These are phyloP conservation scores for Flammula alnicola DNA, from an alignment of 1,284 basidiomycete genomes.

Conservation along the genomic window DNA sequence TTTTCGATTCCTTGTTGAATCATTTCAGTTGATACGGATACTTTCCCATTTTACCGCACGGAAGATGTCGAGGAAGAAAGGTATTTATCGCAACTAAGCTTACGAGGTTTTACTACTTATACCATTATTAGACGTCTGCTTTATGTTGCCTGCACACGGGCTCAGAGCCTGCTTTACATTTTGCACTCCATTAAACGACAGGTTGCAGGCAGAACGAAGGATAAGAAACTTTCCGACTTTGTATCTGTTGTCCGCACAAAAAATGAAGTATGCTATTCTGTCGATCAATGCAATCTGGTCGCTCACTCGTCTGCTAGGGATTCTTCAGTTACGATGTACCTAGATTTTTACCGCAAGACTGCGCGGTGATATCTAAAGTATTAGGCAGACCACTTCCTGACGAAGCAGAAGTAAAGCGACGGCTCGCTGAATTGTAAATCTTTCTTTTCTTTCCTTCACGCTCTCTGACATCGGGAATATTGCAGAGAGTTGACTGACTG, in stretches of 20 bases:
- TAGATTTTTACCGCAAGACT: conserved; percentile 37
- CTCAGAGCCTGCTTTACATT: conserved; percentile 78
- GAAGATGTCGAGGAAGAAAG: conserved; percentile 86
- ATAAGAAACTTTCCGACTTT: conserved; percentile 52
- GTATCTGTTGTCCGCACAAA: conserved; percentile 42
- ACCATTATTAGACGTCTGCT: conserved; percentile 65
- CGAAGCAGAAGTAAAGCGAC: conserved; percentile 44
- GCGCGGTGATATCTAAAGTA: conserved; percentile 42
- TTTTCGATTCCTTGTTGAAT: conserved; percentile 4
- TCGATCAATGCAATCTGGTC: conserved; percentile 7
- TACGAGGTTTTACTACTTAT: neutral
- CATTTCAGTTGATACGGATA: conserved; percentile 70
- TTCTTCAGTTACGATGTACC: conserved; percentile 40
- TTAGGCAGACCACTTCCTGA: conserved; percentile 43
- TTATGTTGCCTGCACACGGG: conserved; percentile 92
- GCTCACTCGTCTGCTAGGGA: conserved; percentile 29
- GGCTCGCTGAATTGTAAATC: conserved; percentile 51
- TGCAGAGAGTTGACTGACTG: conserved; percentile 20
- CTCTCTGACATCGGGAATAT: conserved; percentile 7
- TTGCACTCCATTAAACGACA: conserved; percentile 53
- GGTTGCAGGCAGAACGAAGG: conserved; percentile 52
- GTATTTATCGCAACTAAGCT: conserved; percentile 37
- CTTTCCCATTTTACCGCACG: conserved; percentile 79
- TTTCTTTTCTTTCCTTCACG: neutral
- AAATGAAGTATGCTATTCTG: conserved; percentile 38